These are phyloP conservation scores for Psilocybe sp. DNA, from an alignment of 768 basidiomycete species.

Conservation along the genomic window DNA sequence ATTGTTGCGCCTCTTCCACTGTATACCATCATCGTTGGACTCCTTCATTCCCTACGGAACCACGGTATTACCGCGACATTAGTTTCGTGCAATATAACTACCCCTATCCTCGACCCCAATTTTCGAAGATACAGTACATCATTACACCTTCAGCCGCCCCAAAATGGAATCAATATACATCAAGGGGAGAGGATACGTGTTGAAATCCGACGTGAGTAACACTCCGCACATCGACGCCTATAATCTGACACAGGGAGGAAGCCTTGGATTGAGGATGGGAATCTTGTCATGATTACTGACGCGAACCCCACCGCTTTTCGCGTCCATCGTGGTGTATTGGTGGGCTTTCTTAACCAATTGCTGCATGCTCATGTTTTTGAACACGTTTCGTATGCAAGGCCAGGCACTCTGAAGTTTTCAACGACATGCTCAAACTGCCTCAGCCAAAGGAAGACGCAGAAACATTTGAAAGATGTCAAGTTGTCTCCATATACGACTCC, in stretches of 20 bases:
- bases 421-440: slow-evolving; percentile 51
- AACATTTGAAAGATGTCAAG: slow-evolving; percentile 42
- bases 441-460: slow-evolving; percentile 32
- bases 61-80: too few species aligned
- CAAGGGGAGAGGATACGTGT: not conserved
- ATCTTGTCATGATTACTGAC: slow-evolving; percentile 47
- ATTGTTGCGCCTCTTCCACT: too few species aligned
- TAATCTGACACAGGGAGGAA: slow-evolving; percentile 12
- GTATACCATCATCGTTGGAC: too few species aligned
- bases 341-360: slow-evolving; percentile 12
- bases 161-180: too few species aligned
- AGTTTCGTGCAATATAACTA: too few species aligned
- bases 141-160: too few species aligned
- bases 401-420: slow-evolving; percentile 56
- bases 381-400: slow-evolving; percentile 20
- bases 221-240: not conserved
- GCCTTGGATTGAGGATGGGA: slow-evolving; percentile 64
- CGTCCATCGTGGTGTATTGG: slow-evolving; percentile 47
- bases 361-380: not conserved
- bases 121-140: too few species aligned
- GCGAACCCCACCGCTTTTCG: slow-evolving; percentile 46
- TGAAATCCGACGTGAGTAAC: not conserved
- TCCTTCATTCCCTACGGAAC: too few species aligned
- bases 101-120: too few species aligned
- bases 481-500: slow-evolving; percentile 51